Evolutionary conservation across 2,329 filamentous ascomycete genomes (phyloP).

Genomic region (Macroventuria anomochaeta): DNA sequence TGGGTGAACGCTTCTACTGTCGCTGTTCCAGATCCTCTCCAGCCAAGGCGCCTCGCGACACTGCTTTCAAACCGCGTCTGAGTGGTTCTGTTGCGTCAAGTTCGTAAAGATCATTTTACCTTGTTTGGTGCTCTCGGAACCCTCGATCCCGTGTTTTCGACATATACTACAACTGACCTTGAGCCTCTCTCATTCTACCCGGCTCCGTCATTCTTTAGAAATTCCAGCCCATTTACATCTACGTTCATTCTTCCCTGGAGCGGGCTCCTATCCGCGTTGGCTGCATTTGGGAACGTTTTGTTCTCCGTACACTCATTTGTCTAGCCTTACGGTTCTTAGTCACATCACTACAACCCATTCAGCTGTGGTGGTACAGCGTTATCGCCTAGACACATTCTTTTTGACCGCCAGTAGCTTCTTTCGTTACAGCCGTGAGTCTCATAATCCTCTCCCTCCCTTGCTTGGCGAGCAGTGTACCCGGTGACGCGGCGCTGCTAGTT

Average conservation of each 20-base stretch:
- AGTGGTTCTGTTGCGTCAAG: conserved; percentile 48
- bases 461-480: conserved; percentile 23
- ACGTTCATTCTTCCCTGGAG: conserved; percentile 45
- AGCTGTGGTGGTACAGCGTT: conserved; percentile 43
- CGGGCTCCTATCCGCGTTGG: conserved; percentile 51
- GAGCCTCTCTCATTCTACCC: conserved; percentile 44
- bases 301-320: conserved; percentile 51
- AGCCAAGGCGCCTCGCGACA: conserved; percentile 51
- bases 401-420: conserved; percentile 16
- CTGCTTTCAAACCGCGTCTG: conserved; percentile 48
- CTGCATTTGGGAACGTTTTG: conserved; percentile 43
- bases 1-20: conserved; percentile 49
- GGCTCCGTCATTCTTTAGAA: conserved; percentile 50
- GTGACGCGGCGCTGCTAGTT: conserved; percentile 26
- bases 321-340: conserved; percentile 33
- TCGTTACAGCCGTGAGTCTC: conserved; percentile 35
- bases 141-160: conserved; percentile 38
- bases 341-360: conserved; percentile 28
- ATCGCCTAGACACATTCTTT: conserved; percentile 48
- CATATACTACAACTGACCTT: conserved; percentile 47
- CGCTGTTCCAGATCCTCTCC: conserved; percentile 50
- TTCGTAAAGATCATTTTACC: conserved; percentile 41
- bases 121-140: conserved; percentile 41
- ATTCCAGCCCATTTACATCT: conserved; percentile 40
- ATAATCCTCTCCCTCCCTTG: conserved; percentile 36